Percentiles rank a stretch among this genome's conserved stretches.
phyloP scores from a whole-genome alignment of 2,329 filamentous ascomycete species.

The Dothideomycetes sp. region DNA sequence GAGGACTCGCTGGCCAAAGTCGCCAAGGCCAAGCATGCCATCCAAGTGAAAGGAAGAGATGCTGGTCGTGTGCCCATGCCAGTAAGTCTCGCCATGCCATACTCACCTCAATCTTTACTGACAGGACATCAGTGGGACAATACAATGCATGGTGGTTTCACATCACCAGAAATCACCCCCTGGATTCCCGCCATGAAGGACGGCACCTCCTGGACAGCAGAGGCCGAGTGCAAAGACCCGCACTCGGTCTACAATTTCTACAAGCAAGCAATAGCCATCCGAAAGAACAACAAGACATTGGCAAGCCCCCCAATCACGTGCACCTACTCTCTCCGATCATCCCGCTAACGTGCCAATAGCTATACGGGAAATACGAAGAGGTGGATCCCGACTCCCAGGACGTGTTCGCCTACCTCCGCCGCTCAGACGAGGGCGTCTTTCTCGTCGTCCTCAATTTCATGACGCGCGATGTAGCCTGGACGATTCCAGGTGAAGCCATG shows the following conservation, averaged over 20 bases:
- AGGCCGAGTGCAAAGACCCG: background rate
- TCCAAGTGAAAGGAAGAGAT: constrained; percentile 40
- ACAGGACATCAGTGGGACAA: constrained; percentile 1
- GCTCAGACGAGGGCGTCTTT: background rate
- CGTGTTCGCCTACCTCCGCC: background rate
- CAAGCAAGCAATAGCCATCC: background rate
- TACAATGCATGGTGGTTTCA: background rate
- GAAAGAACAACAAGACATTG: constrained; percentile 1
- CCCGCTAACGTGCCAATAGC: background rate
- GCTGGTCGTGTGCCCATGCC: background rate
- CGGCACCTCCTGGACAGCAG: background rate
- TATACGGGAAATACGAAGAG: background rate
- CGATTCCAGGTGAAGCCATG: no score
- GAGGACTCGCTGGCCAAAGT: no score
- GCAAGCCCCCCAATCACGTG: background rate
- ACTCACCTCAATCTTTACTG: background rate
- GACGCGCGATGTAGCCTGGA: no score
- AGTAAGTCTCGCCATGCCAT: background rate
- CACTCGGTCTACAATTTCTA: constrained; percentile 1
- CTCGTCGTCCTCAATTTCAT: constrained; percentile 2
- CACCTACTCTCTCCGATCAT: background rate
- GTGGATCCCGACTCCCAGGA: constrained; percentile 1
- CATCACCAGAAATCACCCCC: background rate
- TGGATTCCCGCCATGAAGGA: constrained; percentile 4
- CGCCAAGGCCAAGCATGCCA: constrained; percentile 57